Percentiles rank a stretch among this genome's conserved stretches.
phyloP scores from a whole-genome alignment of 345 rosid genomes.

The Rubroshorea leprosula region DNA sequence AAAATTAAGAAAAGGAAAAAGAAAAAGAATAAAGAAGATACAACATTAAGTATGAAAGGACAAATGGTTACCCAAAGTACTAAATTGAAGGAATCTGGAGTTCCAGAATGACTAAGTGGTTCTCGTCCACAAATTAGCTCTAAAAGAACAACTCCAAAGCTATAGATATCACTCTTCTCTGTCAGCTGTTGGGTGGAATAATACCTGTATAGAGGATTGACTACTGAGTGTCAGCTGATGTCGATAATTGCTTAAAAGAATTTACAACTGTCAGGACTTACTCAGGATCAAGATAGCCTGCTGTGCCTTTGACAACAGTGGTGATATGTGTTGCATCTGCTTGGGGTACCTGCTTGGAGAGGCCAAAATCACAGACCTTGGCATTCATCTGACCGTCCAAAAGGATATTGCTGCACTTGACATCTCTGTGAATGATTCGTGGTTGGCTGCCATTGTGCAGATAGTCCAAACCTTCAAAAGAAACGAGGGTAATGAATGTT shows the following conservation, averaged over 20 bases:
- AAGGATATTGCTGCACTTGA: slow-evolving; percentile 81
- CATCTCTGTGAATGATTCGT: slow-evolving; percentile 79
- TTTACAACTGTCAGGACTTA: slow-evolving; percentile 25
- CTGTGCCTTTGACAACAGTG: slow-evolving; percentile 88
- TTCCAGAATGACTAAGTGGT: slow-evolving; percentile 68
- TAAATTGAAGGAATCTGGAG: slow-evolving; percentile 91
- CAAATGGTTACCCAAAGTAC: slow-evolving; percentile 71
- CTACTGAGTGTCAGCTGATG: not conserved
- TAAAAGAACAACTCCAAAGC: slow-evolving; percentile 85
- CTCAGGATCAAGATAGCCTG: slow-evolving; percentile 97
- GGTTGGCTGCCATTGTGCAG: slow-evolving; percentile 87
- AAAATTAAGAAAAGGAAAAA: not conserved
- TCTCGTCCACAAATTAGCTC: slow-evolving; percentile 95
- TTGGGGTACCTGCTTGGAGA: slow-evolving; percentile 62
- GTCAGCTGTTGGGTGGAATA: slow-evolving; percentile 86
- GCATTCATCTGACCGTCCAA: slow-evolving; percentile 85
- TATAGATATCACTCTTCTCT: slow-evolving; percentile 87
- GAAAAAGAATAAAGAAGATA: not conserved
- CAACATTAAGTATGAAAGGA: not conserved
- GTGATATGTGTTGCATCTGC: slow-evolving; percentile 84
- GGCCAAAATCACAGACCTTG: slow-evolving; percentile 72
- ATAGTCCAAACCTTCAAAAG: slow-evolving; percentile 68
- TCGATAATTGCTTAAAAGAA: not conserved
- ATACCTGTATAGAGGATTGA: slow-evolving; percentile 39
- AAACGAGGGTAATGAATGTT: slow-evolving; percentile 4